Base-by-base conservation (phyloP, 2,329 filamentous ascomycete genomes). In the Graphiopsis chlorocephala region DNA sequence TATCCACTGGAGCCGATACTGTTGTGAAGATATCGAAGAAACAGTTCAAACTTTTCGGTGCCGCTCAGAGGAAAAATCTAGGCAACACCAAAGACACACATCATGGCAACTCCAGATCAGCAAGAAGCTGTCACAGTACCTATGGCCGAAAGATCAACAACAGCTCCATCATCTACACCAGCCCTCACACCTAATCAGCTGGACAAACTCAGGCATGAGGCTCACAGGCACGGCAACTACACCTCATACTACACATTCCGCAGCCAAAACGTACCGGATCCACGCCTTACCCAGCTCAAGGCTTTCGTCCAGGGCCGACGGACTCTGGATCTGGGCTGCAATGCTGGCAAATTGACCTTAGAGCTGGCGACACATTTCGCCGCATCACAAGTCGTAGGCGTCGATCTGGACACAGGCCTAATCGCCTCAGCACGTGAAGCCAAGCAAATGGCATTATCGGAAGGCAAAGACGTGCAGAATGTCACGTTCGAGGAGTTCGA, bases 161-260 rank as follows among this genome's bases (percentile, higher is more conserved):
- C 14, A 7, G 31, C 23, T 14, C 14, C 38, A 8, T 45, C 38
- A 45, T 12, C 38, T 2, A 45, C n/a, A 7, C 33, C 58, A 5
- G 25, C 28, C 17, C 31, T 55, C 23, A 62, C 60, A 1, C 12
- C 33, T n/a, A 62, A 42, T 17, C 60, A 62, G 42, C 60, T 52
- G 3, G 50, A 62, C 60, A 62, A 62, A 31, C 33, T 53, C 20
- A 38, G 48, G 15, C 60, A 62, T 14, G 60, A 62, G 45, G 23
- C 23, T 17, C 60, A 55, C n/a, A 35, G 48, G 17, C 48, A 55
- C 12, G 60, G 60, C 23, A 62, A 62, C n/a, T 62, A 62, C 60
- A 62, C 48, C 23, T 55, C 48, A 33, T 62, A 62, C 50, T 62
- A 62, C 60, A 53, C 31, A 33, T 62, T 62, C 33, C 60, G 60